Evolutionary conservation across 805 yeast species (phyloP), one percentile per base, ranked within the genome.

Genomic region (Kuraishia borneana): DNA sequence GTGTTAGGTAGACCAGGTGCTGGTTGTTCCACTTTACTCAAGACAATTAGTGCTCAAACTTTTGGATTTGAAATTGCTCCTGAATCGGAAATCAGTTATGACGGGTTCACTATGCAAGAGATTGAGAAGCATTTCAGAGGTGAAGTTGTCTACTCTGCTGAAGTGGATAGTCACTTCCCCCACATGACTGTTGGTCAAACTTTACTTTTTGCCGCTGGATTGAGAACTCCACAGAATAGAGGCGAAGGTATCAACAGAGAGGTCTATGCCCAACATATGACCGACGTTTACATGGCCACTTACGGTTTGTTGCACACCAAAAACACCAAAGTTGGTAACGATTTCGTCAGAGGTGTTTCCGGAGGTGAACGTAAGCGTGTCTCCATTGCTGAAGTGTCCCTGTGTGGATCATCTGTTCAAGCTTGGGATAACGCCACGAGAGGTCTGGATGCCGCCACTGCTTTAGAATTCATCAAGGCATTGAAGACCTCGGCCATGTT

Each of bases 1-100:
- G 85, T 81, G 8, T 59, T 81, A 31, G 89, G 92, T 37, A 69
- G 88, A 54, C 89, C 89, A 1, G 89, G 89, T 47, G 73, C 84
- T n/a, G 85, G 87, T 42, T 78, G 85, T 51, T 68, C 83, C 3
- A 76, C 85, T 0, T 57, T 77, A 33, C 58, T 78, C 45, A 76
- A 76, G 45, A 68, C 81, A 4, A 60, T 76, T 26, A 60, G 78
- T 26, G 51, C 75, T 23, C 70, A 73, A 35, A 72, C 81, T 5
- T 69, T 71, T 46, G 83, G 83, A 39, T 73, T 72, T 50, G 49
- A 65, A 21, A 45, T 76, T 21, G 72, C 61, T 26, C 38, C 52
- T 27, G 65, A 63, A 21, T 63, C 81, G 2, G 41, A 43, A 5
- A 59, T 76, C 21, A 55, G 67, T 8, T 76, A 70, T 50, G 71